Evolutionary conservation across 495 filamentous ascomycete species (phyloP).

Genomic region (Barbatosphaeria neglecta): DNA sequence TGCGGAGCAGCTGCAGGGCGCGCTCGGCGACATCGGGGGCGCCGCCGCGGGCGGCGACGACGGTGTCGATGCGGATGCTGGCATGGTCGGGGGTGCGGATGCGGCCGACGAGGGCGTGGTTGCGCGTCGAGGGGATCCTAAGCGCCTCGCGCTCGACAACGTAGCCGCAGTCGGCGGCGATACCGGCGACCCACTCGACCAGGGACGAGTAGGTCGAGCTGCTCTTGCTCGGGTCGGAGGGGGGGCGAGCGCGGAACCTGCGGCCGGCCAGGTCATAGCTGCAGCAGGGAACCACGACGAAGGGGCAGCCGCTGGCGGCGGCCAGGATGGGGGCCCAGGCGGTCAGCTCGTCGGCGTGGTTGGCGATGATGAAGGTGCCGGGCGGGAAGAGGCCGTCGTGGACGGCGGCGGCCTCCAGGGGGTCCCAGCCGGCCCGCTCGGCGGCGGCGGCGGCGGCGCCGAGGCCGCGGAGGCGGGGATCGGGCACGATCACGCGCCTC

Average conservation of each 20-base stretch:
- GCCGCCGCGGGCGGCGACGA: conserved; percentile 41
- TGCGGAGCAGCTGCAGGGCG: too few species aligned
- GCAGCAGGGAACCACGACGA: conserved; percentile 90
- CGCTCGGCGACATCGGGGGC: too few species aligned
- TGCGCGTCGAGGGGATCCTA: conserved; percentile 81
- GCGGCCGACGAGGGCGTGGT: conserved; percentile 65
- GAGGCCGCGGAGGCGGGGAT: too few species aligned
- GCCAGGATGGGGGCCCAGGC: conserved; percentile 90
- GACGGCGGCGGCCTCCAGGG: conserved; percentile 14
- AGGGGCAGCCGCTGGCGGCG: conserved; percentile 59
- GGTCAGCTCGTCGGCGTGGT: conserved; percentile 92
- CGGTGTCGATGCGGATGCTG: conserved; percentile 17
- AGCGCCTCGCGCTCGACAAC: conserved; percentile 67
- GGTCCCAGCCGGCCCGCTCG: not conserved
- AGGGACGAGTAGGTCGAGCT: conserved; percentile 59
- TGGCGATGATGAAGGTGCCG: conserved; percentile 87
- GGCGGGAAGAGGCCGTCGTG: conserved; percentile 62
- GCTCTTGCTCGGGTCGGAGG: conserved; percentile 38
- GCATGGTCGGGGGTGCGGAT: conserved; percentile 9
- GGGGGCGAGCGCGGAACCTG: conserved; percentile 56
- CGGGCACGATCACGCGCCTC: too few species aligned
- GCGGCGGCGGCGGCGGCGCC: conserved; percentile 13
- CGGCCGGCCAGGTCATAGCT: conserved; percentile 74
- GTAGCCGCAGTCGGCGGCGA: conserved; percentile 63
- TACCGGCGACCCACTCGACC: conserved; percentile 52